These are phyloP conservation scores for Leccinum disarticulatum DNA, from an alignment of 768 basidiomycete genomes.

Conservation along the genomic window DNA sequence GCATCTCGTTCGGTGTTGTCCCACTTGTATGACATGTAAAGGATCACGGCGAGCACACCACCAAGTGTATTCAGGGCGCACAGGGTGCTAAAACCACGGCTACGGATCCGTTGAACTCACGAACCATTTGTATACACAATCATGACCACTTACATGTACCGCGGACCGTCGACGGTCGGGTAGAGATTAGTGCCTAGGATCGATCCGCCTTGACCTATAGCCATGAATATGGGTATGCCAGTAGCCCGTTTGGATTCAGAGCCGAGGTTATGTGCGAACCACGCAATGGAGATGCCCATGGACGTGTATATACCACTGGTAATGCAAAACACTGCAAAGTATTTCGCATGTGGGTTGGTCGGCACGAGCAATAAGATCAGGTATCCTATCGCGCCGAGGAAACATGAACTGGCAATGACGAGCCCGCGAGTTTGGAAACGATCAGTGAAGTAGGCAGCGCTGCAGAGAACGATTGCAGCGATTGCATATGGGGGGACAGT, in stretches of 20 bases:
- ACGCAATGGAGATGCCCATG: slow-evolving; percentile 72
- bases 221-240: slow-evolving; percentile 76
- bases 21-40: slow-evolving; percentile 59
- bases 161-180: slow-evolving; percentile 61
- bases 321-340: slow-evolving; percentile 78
- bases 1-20: slow-evolving; percentile 59
- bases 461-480: slow-evolving; percentile 59
- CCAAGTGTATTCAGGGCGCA: slow-evolving; percentile 32
- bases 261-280: slow-evolving; percentile 79
- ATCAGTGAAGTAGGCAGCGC: slow-evolving; percentile 64
- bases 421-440: slow-evolving; percentile 59
- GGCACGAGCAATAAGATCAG: slow-evolving; percentile 57
- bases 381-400: slow-evolving; percentile 47
- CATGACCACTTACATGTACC: slow-evolving; percentile 52
- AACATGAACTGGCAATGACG: slow-evolving; percentile 31
- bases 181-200: slow-evolving; percentile 75
- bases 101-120: background rate
- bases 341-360: slow-evolving; percentile 59
- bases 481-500: slow-evolving; percentile 84
- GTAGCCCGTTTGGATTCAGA: slow-evolving; percentile 78
- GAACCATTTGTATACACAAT: background rate
- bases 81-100: slow-evolving; percentile 57
- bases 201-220: slow-evolving; percentile 77
- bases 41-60: slow-evolving; percentile 37
- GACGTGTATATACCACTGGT: slow-evolving; percentile 75